Evolutionary conservation across 2,329 filamentous ascomycete species (phyloP).

Genomic region (Emericellopsis atlantica): DNA sequence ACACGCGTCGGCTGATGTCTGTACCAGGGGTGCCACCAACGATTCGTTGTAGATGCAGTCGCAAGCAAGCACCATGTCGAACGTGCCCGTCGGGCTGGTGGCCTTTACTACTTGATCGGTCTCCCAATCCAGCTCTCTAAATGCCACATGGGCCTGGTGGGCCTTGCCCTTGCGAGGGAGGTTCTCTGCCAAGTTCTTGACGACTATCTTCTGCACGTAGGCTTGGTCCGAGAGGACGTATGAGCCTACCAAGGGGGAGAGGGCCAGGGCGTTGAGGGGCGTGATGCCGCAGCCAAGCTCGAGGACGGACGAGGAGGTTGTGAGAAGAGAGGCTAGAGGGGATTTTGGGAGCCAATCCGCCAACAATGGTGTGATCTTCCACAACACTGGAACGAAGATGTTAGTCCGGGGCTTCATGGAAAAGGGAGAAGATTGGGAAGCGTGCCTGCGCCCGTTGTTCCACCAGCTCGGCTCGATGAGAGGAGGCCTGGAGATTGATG

Average conservation of each 20-base stretch:
- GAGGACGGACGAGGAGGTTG: constrained; percentile 43
- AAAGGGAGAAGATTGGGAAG: constrained; percentile 2
- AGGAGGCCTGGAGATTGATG: constrained; percentile 76
- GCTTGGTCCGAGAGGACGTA: constrained; percentile 81
- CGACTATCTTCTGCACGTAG: constrained; percentile 69
- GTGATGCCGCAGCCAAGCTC: constrained; percentile 87
- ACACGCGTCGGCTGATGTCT: constrained; percentile 67
- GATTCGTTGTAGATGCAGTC: constrained; percentile 95
- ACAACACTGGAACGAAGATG: constrained; percentile 48
- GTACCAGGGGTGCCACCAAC: constrained; percentile 69
- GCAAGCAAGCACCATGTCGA: constrained; percentile 70
- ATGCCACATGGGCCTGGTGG: constrained; percentile 23
- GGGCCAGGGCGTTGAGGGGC: constrained; percentile 59
- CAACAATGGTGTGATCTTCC: constrained; percentile 79
- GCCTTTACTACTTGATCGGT: constrained; percentile 35
- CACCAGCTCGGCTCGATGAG: constrained; percentile 56
- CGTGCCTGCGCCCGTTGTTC: constrained; percentile 40
- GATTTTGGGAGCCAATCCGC: constrained; percentile 61
- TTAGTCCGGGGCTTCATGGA: not conserved
- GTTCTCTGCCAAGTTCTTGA: constrained; percentile 63
- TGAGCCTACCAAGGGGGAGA: constrained; percentile 45
- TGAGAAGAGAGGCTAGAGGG: constrained; percentile 28
- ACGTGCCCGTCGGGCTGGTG: constrained; percentile 30
- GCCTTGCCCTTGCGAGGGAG: not conserved
- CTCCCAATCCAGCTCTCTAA: constrained; percentile 75